Evolutionary conservation across 768 basidiomycete species (phyloP).

Genomic region (Suillus brevipes): DNA sequence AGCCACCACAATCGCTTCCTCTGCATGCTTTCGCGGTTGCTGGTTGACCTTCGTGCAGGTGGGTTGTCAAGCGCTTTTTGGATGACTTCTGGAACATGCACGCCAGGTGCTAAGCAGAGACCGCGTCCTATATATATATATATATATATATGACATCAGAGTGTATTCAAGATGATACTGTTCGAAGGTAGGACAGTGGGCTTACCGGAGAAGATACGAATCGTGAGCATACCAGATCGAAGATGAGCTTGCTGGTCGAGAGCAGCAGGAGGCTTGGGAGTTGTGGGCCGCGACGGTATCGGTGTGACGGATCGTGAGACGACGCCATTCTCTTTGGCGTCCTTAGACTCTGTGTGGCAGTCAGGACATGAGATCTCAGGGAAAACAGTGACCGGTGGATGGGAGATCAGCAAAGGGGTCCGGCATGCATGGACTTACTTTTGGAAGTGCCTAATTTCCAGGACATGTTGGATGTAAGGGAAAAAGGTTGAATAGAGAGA

Average conservation of each 20-base stretch:
- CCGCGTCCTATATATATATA: slow-evolving; percentile 62
- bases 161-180: neutral
- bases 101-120: slow-evolving; percentile 75
- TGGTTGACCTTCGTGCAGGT: slow-evolving; percentile 56
- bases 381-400: slow-evolving; percentile 1
- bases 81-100: slow-evolving; percentile 80
- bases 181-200: slow-evolving; percentile 20
- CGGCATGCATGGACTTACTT: slow-evolving; percentile 24
- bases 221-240: slow-evolving; percentile 89
- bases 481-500: neutral
- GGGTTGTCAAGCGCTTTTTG: slow-evolving; percentile 73
- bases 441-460: slow-evolving; percentile 52
- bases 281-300: slow-evolving; percentile 78
- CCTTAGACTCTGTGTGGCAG: slow-evolving; percentile 57
- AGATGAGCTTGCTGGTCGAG: slow-evolving; percentile 55
- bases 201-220: slow-evolving; percentile 91
- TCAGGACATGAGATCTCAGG: slow-evolving; percentile 10
- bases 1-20: slow-evolving; percentile 93
- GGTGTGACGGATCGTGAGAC: slow-evolving; percentile 80
- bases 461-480: slow-evolving; percentile 42
- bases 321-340: slow-evolving; percentile 66
- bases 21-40: slow-evolving; percentile 89
- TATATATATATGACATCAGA: slow-evolving; percentile 20
- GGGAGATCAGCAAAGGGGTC: slow-evolving; percentile 10
- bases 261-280: slow-evolving; percentile 60